phyloP scores from a whole-genome alignment of 805 yeast species.

The Kodamaea leandrae region DNA sequence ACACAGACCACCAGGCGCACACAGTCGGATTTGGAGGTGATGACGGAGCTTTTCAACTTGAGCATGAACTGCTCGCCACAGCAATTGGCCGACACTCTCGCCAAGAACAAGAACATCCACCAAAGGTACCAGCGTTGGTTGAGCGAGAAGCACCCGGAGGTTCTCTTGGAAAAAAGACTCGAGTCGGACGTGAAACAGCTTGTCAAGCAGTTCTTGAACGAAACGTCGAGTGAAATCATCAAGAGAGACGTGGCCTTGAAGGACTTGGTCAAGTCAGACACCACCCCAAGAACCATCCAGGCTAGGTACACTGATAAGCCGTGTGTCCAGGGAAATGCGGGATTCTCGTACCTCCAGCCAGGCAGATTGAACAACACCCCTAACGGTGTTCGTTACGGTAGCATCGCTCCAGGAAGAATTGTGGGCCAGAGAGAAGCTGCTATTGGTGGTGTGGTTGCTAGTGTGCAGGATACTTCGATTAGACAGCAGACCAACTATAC shows the following conservation, averaged over 20 bases:
- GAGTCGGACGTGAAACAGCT: slow-evolving; percentile 25
- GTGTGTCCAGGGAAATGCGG: slow-evolving; percentile 62
- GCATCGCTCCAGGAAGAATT: slow-evolving; percentile 68
- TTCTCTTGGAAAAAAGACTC: slow-evolving; percentile 22
- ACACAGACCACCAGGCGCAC: slow-evolving; percentile 13
- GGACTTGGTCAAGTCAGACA: slow-evolving; percentile 23
- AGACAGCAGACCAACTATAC: slow-evolving; percentile 35
- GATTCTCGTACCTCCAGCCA: slow-evolving; percentile 63
- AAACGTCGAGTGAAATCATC: slow-evolving; percentile 17
- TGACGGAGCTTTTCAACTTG: slow-evolving; percentile 34
- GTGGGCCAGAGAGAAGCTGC: slow-evolving; percentile 51
- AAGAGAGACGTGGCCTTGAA: slow-evolving; percentile 22
- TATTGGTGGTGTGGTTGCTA: slow-evolving; percentile 54
- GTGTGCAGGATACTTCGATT: slow-evolving; percentile 31
- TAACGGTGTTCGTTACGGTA: slow-evolving; percentile 57
- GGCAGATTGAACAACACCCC: slow-evolving; percentile 73
- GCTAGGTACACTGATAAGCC: slow-evolving; percentile 12
- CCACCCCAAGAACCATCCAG: slow-evolving; percentile 9
- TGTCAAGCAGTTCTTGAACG: slow-evolving; percentile 32
- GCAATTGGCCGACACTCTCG: slow-evolving; percentile 33
- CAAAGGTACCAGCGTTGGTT: slow-evolving; percentile 55
- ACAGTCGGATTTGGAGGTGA: slow-evolving; percentile 20
- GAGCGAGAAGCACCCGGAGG: slow-evolving; percentile 45
- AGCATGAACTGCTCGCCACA: slow-evolving; percentile 23
- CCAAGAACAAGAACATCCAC: slow-evolving; percentile 47